Base-by-base conservation (phyloP, 2,329 filamentous ascomycete species). In the Paecilomyces niveus region DNA sequence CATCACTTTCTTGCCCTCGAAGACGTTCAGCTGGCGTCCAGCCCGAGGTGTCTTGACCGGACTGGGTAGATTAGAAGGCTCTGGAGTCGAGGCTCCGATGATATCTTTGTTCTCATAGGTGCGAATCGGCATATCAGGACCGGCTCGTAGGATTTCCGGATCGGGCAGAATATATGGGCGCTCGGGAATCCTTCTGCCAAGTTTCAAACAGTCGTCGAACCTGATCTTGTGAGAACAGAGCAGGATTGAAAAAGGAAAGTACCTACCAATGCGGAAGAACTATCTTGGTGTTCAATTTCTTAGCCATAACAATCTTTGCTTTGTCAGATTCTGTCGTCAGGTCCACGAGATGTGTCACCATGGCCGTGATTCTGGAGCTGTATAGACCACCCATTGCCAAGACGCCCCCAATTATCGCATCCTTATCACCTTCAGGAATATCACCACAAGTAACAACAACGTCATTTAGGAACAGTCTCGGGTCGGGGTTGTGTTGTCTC, bases 191-290 rank as follows among this genome's bases (percentile, higher is more conserved):
- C 90, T 86, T 73, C 91, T 92, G 54, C 93, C 92, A 29, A 99
- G 84, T 74, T 90, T 94, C 65, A 99, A 84, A 74, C 94, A 99
- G 71, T 97, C 93, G 66, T 97, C 93, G 70, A 99, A 97, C 92
- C 89, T 92, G 62, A 29, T 56, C 29, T 45, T 26, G 29, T 35
- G 55, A 31, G 53, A 54, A 35, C 11, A 13, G 65, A 60, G 62
- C 24, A 54, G 18, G 15, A 9, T 9, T 21, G 10, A 21, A 39
- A 15, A 4, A 8, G n/a, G 8, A 3, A 18, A 3, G 6, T n/a
- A 18, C 61, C 68, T 77, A 92, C 90, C 94, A 97, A 70, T 97
- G 94, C 39, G 94, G 94, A 56, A 99, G 80, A 18, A 99, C 90
- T 59, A 97, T 88, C 74, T 91, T 92, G 73, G 85, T 85, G 57